These are phyloP conservation scores for Chloromonas sp. DNA, from an alignment of 163 green algal genomes.

Conservation along the genomic window DNA sequence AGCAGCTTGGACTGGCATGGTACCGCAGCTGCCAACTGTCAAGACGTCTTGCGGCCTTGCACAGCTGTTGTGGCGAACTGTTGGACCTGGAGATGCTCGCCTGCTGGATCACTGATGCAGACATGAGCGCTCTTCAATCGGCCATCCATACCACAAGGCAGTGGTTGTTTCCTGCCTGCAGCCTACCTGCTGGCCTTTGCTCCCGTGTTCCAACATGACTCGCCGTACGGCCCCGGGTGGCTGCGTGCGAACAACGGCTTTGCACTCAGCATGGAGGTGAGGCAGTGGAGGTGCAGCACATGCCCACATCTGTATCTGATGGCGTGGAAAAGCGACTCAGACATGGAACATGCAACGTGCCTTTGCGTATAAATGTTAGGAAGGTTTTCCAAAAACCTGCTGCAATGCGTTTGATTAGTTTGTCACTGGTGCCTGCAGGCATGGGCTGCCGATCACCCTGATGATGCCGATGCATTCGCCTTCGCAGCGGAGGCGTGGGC, in stretches of 20 bases:
- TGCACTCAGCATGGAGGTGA: not conserved
- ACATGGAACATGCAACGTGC: not conserved
- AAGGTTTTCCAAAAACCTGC: conserved; percentile 3
- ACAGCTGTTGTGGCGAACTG: not conserved
- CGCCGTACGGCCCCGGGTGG: not conserved
- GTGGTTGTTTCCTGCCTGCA: not conserved
- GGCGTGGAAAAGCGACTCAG: not conserved
- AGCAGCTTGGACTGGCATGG: too few relatives aligned
- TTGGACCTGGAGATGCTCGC: not conserved
- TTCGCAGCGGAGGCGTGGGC: conserved; percentile 36
- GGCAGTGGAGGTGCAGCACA: not conserved
- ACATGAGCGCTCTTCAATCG: too few relatives aligned
- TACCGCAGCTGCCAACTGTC: not conserved
- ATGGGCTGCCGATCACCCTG: conserved; percentile 9
- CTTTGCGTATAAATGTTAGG: conserved; percentile 6
- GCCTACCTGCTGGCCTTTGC: not conserved
- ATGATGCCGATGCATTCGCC: conserved; percentile 27
- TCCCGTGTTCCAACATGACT: not conserved
- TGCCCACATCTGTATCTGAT: not conserved
- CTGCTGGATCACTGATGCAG: too few relatives aligned
- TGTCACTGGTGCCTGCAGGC: conserved; percentile 10
- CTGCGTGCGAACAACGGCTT: not conserved
- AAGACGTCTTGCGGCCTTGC: not conserved
- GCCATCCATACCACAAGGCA: not conserved
- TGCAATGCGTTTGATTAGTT: not conserved